These are phyloP conservation scores for Vicia sativa DNA, from an alignment of 306 rosid genomes.

Conservation along the genomic window DNA sequence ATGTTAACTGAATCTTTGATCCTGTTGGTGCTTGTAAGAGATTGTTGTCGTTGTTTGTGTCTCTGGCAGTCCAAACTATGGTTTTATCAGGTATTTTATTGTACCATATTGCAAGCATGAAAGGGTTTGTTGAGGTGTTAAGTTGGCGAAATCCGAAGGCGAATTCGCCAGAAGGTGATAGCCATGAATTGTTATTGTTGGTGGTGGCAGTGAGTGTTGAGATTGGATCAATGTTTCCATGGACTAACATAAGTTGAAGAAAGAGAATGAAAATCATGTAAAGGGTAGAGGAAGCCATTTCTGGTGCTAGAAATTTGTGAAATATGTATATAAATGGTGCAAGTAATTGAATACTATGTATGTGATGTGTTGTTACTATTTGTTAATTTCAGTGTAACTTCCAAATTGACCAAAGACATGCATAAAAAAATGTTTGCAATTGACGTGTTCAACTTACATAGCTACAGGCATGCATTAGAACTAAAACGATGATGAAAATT, in stretches of 20 bases:
- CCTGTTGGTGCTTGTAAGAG: constrained; percentile 41
- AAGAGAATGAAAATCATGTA: neutral
- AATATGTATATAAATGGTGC: neutral
- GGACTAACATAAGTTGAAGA: constrained; percentile 5
- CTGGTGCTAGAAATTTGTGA: constrained; percentile 1
- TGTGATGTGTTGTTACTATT: neutral
- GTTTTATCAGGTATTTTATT: constrained; percentile 46
- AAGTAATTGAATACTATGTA: neutral
- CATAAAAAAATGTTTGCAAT: too few species aligned
- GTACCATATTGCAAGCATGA: constrained; percentile 58
- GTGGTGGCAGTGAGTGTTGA: constrained; percentile 37
- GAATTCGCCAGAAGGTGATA: constrained; percentile 48
- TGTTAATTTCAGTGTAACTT: neutral
- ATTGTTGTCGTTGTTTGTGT: neutral
- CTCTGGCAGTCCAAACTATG: constrained; percentile 45
- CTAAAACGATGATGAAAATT: too few species aligned
- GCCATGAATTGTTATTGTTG: constrained; percentile 32
- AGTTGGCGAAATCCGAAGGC: constrained; percentile 57
- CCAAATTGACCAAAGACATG: neutral
- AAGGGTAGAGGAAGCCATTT: constrained; percentile 1
- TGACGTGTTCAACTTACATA: too few species aligned
- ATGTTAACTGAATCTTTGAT: constrained; percentile 39
- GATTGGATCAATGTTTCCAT: neutral
- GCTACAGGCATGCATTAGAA: too few species aligned
- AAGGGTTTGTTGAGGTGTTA: constrained; percentile 7